Evolutionary conservation across 129 eudicot species (phyloP).

Genomic region (Gnaphalium uliginosum): DNA sequence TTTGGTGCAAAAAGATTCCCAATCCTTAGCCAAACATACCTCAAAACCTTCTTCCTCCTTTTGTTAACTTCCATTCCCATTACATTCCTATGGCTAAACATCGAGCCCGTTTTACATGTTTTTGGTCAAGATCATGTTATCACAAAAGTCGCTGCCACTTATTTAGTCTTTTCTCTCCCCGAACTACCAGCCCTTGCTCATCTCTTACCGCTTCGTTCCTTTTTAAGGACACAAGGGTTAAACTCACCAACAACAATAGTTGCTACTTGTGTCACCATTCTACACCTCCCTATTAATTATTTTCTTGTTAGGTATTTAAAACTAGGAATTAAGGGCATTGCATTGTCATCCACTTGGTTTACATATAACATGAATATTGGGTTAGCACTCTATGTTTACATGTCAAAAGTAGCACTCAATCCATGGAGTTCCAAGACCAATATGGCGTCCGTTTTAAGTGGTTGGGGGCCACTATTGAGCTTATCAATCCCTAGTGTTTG

Average conservation of each 20-base stretch:
- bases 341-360: conserved; percentile 56
- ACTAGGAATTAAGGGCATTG: conserved; percentile 63
- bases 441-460: conserved; percentile 42
- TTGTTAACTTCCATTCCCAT: conserved; percentile 52
- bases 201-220: conserved; percentile 51
- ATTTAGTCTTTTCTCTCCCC: conserved; percentile 52
- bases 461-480: conserved; percentile 63
- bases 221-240: conserved; percentile 59
- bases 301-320: conserved; percentile 49
- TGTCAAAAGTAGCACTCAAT: conserved; percentile 47
- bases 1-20: conserved; percentile 65
- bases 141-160: conserved; percentile 45
- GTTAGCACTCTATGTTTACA: conserved; percentile 39
- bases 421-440: conserved; percentile 49
- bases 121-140: conserved; percentile 63
- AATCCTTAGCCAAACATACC: conserved; percentile 57
- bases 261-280: conserved; percentile 44
- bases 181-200: conserved; percentile 59
- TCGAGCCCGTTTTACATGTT: conserved; percentile 48
- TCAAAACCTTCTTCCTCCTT: conserved; percentile 57
- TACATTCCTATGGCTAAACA: conserved; percentile 64
- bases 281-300: conserved; percentile 67
- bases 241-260: conserved; percentile 51
- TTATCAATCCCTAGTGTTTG: conserved; percentile 58
- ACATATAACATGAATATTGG: conserved; percentile 57